These are phyloP conservation scores for Deuterostichococcus epilithicus DNA, from an alignment of 139 green algal species.

Conservation along the genomic window DNA sequence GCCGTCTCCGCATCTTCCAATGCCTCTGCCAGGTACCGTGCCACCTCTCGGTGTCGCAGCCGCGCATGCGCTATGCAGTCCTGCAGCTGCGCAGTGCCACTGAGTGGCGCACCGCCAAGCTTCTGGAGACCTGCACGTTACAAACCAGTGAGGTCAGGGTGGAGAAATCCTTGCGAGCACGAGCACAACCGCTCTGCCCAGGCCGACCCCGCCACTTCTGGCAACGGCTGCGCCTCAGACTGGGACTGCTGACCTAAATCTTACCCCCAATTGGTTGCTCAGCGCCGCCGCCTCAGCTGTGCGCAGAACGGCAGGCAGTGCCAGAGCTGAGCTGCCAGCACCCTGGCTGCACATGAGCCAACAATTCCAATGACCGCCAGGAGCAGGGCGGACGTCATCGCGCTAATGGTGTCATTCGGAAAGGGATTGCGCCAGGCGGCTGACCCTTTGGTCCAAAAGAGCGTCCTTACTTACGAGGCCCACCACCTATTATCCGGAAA, in stretches of 20 bases:
- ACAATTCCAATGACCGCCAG: neutral
- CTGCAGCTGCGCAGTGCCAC: slow-evolving; percentile 21
- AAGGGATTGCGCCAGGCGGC: neutral
- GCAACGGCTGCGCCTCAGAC: neutral
- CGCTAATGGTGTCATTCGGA: no score
- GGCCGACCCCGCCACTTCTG: neutral
- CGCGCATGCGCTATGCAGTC: slow-evolving; percentile 42
- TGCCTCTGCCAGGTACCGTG: slow-evolving; percentile 21
- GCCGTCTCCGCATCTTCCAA: no score
- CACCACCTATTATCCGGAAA: no score
- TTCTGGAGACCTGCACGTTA: slow-evolving; percentile 42
- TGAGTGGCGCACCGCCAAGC: slow-evolving; percentile 27
- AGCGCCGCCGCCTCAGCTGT: no score
- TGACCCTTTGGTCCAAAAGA: no score
- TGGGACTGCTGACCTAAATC: neutral
- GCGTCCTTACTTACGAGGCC: no score
- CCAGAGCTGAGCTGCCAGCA: neutral
- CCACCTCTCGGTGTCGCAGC: slow-evolving; percentile 37
- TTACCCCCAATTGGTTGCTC: no score
- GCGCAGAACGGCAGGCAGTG: no score
- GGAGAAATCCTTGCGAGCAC: neutral
- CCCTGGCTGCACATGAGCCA: no score
- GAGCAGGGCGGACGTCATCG: neutral
- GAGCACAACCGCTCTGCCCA: no score
- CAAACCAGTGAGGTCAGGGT: neutral